Conservation (phyloP, 306 rosid species). For the Pyrus bretschneideri region DNA sequence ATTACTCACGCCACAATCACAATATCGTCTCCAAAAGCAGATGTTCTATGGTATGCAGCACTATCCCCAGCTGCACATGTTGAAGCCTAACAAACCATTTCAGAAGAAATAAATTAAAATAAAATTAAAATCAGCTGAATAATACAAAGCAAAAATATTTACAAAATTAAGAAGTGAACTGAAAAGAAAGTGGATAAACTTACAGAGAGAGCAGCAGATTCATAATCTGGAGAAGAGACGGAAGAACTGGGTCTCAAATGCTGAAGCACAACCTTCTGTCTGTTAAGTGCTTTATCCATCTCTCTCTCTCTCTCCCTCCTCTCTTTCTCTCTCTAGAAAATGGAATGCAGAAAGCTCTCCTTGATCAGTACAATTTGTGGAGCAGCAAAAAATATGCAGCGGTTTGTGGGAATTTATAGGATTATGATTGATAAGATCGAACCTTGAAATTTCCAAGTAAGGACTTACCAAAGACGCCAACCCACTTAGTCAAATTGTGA, state of each 20-base stretch:
- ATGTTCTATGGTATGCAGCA: constrained; percentile 31
- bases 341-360: background rate
- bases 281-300: constrained; percentile 73
- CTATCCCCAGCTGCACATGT: constrained; percentile 47
- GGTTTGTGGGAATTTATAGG: background rate
- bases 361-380: background rate
- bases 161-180: background rate
- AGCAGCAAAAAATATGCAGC: background rate
- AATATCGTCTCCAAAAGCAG: constrained; percentile 63
- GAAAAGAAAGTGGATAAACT: constrained; percentile 9
- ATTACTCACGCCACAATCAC: constrained; percentile 77
- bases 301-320: constrained; percentile 10
- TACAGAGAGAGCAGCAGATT: constrained; percentile 54
- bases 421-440: background rate
- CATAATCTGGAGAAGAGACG: constrained; percentile 18
- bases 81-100: constrained; percentile 43
- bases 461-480: background rate
- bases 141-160: background rate
- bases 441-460: background rate
- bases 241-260: constrained; percentile 63
- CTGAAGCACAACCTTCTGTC: constrained; percentile 61
- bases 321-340: background rate
- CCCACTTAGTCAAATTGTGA: background rate
- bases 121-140: background rate
- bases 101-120: background rate